Evolutionary conservation across 140 eudicot species (phyloP).

Genomic region (Eryngium alpinum): DNA sequence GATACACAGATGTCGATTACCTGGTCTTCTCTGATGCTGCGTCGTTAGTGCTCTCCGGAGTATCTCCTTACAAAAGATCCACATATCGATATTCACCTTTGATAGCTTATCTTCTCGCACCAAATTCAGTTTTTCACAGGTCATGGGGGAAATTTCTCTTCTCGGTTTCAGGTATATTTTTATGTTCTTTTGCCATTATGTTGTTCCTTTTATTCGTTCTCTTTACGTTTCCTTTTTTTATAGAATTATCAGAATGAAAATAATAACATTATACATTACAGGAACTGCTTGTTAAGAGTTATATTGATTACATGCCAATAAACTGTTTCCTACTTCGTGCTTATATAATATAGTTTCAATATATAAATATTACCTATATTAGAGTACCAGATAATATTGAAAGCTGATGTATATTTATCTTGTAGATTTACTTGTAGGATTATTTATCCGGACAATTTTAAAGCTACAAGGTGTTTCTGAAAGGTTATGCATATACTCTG

Average conservation of each 20-base stretch:
- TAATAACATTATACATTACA: neutral
- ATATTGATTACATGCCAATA: neutral
- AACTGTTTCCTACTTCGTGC: neutral
- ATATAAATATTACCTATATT: neutral
- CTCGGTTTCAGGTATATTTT: conserved; percentile 71
- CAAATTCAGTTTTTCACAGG: conserved; percentile 68
- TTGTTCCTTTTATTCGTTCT: neutral
- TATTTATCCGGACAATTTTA: conserved; percentile 65
- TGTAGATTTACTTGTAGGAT: conserved; percentile 85
- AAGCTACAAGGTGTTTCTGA: conserved; percentile 95
- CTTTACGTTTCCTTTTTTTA: neutral
- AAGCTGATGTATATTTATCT: conserved; percentile 9
- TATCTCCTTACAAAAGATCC: conserved; percentile 85
- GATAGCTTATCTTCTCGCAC: conserved; percentile 75
- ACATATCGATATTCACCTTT: conserved; percentile 91
- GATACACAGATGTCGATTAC: conserved; percentile 91
- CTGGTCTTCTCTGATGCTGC: conserved; percentile 97
- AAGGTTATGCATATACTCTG: conserved; percentile 46
- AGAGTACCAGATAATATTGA: neutral
- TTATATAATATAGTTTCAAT: neutral
- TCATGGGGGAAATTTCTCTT: conserved; percentile 90
- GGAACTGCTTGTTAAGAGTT: neutral
- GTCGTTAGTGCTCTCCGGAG: conserved; percentile 66
- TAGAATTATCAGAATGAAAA: neutral
- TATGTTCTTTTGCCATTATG: neutral